phyloP scores from a whole-genome alignment of 345 rosid genomes.

The Erucastrum elatum region DNA sequence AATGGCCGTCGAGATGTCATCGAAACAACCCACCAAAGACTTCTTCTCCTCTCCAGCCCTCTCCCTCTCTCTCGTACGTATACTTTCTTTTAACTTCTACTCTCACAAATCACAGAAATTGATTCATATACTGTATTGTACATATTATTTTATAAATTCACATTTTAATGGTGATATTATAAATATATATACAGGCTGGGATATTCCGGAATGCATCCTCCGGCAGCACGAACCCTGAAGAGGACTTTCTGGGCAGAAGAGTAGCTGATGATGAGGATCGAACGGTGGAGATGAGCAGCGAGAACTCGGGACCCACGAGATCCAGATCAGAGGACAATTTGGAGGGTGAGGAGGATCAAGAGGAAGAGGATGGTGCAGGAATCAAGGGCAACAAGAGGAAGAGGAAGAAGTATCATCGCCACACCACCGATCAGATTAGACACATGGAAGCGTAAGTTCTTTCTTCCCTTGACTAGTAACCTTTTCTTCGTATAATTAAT shows the following conservation, averaged over 20 bases:
- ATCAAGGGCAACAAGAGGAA: constrained; percentile 73
- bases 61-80: constrained; percentile 81
- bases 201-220: constrained; percentile 76
- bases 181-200: constrained; percentile 60
- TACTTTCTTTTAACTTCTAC: constrained; percentile 1
- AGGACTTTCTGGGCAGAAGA: constrained; percentile 56
- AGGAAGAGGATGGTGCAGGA: constrained; percentile 33
- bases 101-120: neutral
- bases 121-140: neutral
- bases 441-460: constrained; percentile 92
- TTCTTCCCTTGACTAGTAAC: neutral
- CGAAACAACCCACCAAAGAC: constrained; percentile 77
- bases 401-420: constrained; percentile 96
- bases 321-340: constrained; percentile 81
- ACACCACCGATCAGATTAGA: constrained; percentile 89
- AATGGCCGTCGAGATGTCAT: constrained; percentile 93
- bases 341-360: constrained; percentile 59
- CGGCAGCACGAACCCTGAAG: constrained; percentile 60
- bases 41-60: constrained; percentile 98
- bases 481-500: neutral
- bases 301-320: constrained; percentile 84
- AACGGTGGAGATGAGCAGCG: constrained; percentile 90
- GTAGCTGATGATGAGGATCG: constrained; percentile 54
- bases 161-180: neutral
- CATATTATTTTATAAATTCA: neutral